Percentiles rank a stretch among this genome's conserved stretches.
phyloP scores from a whole-genome alignment of 1,284 basidiomycete genomes.

The Cryptococcus sp. region DNA sequence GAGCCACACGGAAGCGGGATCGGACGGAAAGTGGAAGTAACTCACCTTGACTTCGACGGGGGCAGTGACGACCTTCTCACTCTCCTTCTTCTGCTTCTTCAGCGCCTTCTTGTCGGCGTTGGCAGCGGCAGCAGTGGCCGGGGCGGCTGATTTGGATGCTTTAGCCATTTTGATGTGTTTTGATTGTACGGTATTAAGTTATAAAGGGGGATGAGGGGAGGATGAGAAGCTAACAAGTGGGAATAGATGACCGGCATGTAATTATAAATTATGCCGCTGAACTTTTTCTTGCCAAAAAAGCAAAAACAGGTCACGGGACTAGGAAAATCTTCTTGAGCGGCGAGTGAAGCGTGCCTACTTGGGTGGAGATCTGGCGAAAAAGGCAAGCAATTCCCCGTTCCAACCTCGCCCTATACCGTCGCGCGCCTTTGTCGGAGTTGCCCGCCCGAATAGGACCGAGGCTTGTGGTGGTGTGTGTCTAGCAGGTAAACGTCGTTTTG shows the following conservation, averaged over 20 bases:
- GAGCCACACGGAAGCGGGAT: neutral
- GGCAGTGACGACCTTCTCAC: constrained; percentile 27
- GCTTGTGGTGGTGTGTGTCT: too few species aligned
- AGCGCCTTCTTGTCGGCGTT: constrained; percentile 52
- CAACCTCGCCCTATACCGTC: too few species aligned
- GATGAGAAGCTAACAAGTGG: constrained; percentile 5
- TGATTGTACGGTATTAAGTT: constrained; percentile 4
- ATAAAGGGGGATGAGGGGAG: constrained; percentile 13
- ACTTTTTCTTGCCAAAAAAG: constrained; percentile 6
- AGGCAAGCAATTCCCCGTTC: too few species aligned
- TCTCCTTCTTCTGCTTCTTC: constrained; percentile 52
- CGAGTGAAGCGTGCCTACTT: neutral
- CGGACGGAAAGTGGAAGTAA: constrained; percentile 1
- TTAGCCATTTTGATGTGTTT: constrained; percentile 48
- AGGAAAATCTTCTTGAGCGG: constrained; percentile 10
- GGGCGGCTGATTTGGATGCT: constrained; percentile 54
- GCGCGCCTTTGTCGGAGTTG: too few species aligned
- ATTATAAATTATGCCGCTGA: constrained; percentile 6
- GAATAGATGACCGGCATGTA: constrained; percentile 2
- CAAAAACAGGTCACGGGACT: constrained; percentile 10
- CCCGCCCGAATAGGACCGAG: too few species aligned
- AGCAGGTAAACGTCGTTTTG: too few species aligned
- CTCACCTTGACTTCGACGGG: constrained; percentile 30
- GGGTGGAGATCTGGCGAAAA: too few species aligned
- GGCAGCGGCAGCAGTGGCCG: constrained; percentile 31